Evolutionary conservation across 805 yeast genomes (phyloP).

Genomic region (Schizosaccharomyces japonicus): DNA sequence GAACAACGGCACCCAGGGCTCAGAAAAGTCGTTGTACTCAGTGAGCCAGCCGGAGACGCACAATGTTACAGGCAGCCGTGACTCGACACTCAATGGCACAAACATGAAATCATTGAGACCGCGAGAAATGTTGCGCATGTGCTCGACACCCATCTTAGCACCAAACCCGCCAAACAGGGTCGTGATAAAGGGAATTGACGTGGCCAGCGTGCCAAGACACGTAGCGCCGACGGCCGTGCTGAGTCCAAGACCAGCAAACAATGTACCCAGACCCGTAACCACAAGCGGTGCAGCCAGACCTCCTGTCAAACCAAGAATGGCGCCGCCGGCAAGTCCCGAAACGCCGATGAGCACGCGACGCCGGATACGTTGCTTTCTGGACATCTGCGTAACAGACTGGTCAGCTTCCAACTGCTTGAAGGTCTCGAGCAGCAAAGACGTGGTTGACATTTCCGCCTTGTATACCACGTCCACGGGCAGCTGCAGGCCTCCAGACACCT

Average conservation of each 20-base stretch:
- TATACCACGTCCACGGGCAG: not conserved
- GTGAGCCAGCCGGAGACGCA: slow-evolving; percentile 9
- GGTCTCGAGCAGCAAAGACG: slow-evolving; percentile 6
- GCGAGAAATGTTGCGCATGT: slow-evolving; percentile 5
- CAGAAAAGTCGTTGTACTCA: slow-evolving; percentile 6
- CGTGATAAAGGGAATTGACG: slow-evolving; percentile 9
- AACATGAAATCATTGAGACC: slow-evolving; percentile 8
- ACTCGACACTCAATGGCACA: slow-evolving; percentile 4
- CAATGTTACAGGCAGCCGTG: slow-evolving; percentile 6
- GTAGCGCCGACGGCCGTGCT: slow-evolving; percentile 9
- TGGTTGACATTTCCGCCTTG: slow-evolving; percentile 4
- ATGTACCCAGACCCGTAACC: slow-evolving; percentile 8
- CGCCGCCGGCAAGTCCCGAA: slow-evolving; percentile 10
- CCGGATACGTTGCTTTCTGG: not conserved
- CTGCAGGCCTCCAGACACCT: not conserved
- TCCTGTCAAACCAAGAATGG: slow-evolving; percentile 9
- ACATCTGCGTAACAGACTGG: not conserved
- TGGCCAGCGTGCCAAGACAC: slow-evolving; percentile 9
- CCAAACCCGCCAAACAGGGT: slow-evolving; percentile 10
- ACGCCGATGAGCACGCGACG: slow-evolving; percentile 7
- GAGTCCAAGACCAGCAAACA: slow-evolving; percentile 9
- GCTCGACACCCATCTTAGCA: slow-evolving; percentile 7
- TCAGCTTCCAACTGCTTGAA: slow-evolving; percentile 4
- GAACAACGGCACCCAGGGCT: slow-evolving; percentile 7
- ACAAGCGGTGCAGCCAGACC: slow-evolving; percentile 11